Base-by-base conservation (phyloP, 331 rosid species). In the Erythrophleum ivorense region DNA sequence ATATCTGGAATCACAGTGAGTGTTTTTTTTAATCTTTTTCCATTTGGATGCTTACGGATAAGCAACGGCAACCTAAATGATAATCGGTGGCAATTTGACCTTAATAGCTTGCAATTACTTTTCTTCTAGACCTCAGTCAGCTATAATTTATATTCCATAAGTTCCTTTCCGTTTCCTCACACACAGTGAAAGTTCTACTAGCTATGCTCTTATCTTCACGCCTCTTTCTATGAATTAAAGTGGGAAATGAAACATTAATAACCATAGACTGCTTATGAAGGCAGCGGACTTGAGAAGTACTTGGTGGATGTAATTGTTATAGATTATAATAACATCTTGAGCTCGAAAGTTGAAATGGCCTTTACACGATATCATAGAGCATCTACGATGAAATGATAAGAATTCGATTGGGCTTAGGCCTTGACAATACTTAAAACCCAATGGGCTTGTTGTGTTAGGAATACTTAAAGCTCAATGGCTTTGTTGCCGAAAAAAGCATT, bases 1-100 rank as follows among this genome's bases (percentile, higher is more conserved):
- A 57, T 60, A 52, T 92, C 24, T 86, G 92, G 97, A 84, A 92
- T 81, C 98, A 94, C 84, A 33, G 97, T 94, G 48, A 87, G 96
- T 82, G 77, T 48, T 66, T 9, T 14, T 14, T 49, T 5, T 31
- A 18, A 36, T 36, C 36, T 16, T 53, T 24, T 43, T 24, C 36
- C 4, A 18, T 2, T 71, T 62, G 0, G 29, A 55, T n/a, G 9
- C 52, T 48, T 11, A 48, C 10, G 52, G 52, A 48, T 24, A 24
- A 24, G 29, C 52, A 48, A 10, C 5, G 9, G 52, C 52, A 48
- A 1, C 9, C 19, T 53, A 16, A 15, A 3, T 53, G 19, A 53
- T 24, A 24, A 24, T 24, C 21, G 58, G 58, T 3, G 19, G 19
- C 7, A 15, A 16, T 14, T 53, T 53, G 19, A 53, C 15, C 58